Conservation (phyloP, 208 protist species). For the Spongospora subterranea region DNA sequence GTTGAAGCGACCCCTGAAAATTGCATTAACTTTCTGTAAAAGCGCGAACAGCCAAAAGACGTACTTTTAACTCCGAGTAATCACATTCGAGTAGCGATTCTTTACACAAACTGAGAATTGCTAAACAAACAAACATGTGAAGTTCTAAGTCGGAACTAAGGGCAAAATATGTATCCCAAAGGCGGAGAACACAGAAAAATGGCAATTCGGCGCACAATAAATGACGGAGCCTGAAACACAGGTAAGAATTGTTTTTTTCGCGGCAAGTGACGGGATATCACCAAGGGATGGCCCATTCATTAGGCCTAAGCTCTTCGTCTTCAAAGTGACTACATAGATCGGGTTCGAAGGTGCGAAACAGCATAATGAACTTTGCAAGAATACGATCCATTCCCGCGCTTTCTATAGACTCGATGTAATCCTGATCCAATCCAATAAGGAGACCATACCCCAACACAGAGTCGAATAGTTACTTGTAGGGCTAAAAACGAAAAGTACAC, state of each 20-base stretch:
- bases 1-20: not conserved
- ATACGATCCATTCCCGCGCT: conserved; percentile 25
- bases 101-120: conserved; percentile 46
- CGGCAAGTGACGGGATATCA: not conserved
- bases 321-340: conserved; percentile 52
- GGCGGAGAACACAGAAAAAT: conserved; percentile 31
- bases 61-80: conserved; percentile 25
- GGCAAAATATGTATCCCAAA: conserved; percentile 52
- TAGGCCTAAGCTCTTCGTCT: conserved; percentile 22
- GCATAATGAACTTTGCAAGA: conserved; percentile 50
- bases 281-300: conserved; percentile 44
- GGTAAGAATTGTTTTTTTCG: not conserved
- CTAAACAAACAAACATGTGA: conserved; percentile 44
- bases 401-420: conserved; percentile 44
- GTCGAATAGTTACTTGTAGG: not conserved
- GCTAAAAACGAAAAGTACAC: conserved; percentile 15
- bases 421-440: not conserved
- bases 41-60: not conserved
- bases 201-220: conserved; percentile 14
- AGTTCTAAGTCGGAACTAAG: conserved; percentile 8
- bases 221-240: conserved; percentile 8
- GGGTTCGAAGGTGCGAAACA: conserved; percentile 56
- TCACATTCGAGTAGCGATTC: conserved; percentile 43
- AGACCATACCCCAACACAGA: not conserved
- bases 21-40: not conserved